phyloP scores from a whole-genome alignment of 2,329 filamentous ascomycete species.

The Botrytis pseudocinerea region DNA sequence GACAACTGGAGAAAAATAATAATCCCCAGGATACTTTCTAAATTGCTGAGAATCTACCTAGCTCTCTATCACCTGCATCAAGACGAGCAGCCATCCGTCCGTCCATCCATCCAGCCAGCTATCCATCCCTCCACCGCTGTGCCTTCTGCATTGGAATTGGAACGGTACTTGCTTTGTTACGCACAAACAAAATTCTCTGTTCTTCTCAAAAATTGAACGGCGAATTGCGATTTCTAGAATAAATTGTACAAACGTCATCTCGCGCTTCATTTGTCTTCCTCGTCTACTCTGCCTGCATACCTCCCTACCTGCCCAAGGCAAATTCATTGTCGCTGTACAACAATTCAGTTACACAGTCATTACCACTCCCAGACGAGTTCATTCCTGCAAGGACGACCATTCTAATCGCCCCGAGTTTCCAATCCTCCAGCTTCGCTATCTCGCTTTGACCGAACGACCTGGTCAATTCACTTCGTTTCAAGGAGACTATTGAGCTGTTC shows the following conservation, averaged over 20 bases:
- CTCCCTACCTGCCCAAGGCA: neutral
- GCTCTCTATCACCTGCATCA: neutral
- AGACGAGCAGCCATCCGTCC: neutral
- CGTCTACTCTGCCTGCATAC: neutral
- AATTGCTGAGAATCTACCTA: neutral
- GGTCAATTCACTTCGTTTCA: constrained; percentile 21
- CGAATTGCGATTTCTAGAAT: neutral
- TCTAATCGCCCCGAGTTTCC: constrained; percentile 5
- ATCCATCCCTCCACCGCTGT: neutral
- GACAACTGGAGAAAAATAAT: neutral
- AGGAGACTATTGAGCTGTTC: constrained; percentile 16
- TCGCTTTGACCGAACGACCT: constrained; percentile 24
- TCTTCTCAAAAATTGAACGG: neutral
- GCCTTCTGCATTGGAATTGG: constrained; percentile 1
- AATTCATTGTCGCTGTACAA: constrained; percentile 24
- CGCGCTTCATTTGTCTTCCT: neutral
- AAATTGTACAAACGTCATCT: neutral
- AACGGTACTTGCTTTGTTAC: constrained; percentile 3
- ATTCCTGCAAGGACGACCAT: neutral
- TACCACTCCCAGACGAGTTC: constrained; percentile 10
- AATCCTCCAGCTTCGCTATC: constrained; percentile 22
- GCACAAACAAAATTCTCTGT: constrained; percentile 18
- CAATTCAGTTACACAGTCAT: constrained; percentile 23
- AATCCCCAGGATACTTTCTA: neutral
- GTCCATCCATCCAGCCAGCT: neutral